A percentile compares a stretch with the other conserved stretches of the same genome.
phyloP scores from a whole-genome alignment of 192 early-diverging fungal species.

The Linnemannia schmuckeri region DNA sequence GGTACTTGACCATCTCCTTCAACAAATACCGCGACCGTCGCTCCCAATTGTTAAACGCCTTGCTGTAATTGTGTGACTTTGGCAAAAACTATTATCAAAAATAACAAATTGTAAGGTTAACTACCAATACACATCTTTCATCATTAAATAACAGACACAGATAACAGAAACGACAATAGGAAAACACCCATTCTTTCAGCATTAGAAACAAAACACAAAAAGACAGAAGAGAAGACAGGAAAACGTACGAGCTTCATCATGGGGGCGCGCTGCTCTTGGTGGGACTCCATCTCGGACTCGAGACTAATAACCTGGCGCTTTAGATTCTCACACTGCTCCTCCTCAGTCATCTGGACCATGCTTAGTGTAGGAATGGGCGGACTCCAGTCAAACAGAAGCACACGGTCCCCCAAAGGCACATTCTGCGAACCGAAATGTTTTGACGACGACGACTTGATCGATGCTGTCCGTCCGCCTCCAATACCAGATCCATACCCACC shows the following conservation, averaged over 20 bases:
- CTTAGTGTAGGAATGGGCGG: slow-evolving; percentile 62
- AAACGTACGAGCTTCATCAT: slow-evolving; percentile 62
- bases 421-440: slow-evolving; percentile 19
- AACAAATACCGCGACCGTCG: slow-evolving; percentile 79
- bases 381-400: slow-evolving; percentile 62
- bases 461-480: slow-evolving; percentile 34
- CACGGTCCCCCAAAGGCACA: slow-evolving; percentile 50
- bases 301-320: slow-evolving; percentile 73
- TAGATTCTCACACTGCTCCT: slow-evolving; percentile 72
- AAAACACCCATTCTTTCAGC: too few relatives aligned
- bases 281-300: slow-evolving; percentile 76
- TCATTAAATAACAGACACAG: neutral
- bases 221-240: neutral
- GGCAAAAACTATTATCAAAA: slow-evolving; percentile 68
- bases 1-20: slow-evolving; percentile 85
- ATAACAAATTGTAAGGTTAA: neutral
- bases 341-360: slow-evolving; percentile 24
- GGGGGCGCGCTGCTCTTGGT: slow-evolving; percentile 71
- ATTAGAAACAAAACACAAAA: neutral
- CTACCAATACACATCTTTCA: neutral
- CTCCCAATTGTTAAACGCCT: slow-evolving; percentile 83
- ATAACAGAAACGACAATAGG: too few relatives aligned
- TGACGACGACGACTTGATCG: slow-evolving; percentile 40
- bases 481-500: slow-evolving; percentile 30
- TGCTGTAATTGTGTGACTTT: slow-evolving; percentile 67